phyloP scores from a whole-genome alignment of 2,329 filamentous ascomycete genomes.

The Periconia digitata region DNA sequence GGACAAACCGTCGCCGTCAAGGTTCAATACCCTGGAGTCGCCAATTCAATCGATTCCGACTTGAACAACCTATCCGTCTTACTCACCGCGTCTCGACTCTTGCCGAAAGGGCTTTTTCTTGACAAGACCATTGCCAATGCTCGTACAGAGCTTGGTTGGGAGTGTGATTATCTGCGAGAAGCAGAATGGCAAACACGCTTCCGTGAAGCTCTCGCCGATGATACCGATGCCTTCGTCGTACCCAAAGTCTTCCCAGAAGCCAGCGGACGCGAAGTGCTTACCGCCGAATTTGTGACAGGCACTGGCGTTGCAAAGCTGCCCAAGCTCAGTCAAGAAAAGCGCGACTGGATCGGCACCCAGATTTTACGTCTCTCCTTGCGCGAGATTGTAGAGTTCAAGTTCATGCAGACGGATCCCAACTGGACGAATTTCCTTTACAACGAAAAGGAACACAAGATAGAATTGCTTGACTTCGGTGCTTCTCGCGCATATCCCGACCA shows the following conservation, averaged over 20 bases:
- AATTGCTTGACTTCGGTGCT: conserved; percentile 94
- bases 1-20: conserved; percentile 86
- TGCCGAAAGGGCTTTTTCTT: conserved; percentile 89
- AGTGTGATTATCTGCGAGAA: conserved; percentile 93
- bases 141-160: conserved; percentile 88
- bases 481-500: conserved; percentile 78
- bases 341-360: conserved; percentile 95
- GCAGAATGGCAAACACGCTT: conserved; percentile 79
- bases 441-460: conserved; percentile 67
- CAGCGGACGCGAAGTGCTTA: conserved; percentile 82
- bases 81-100: conserved; percentile 82
- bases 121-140: conserved; percentile 98
- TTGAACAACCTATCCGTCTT: conserved; percentile 90
- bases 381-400: conserved; percentile 91
- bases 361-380: conserved; percentile 88
- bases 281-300: conserved; percentile 89
- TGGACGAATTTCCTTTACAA: conserved; percentile 99
- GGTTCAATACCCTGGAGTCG: conserved; percentile 95
- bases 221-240: conserved; percentile 74
- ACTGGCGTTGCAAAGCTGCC: conserved; percentile 79
- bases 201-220: conserved; percentile 71
- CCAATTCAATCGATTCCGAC: conserved; percentile 94
- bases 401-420: conserved; percentile 99
- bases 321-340: conserved; percentile 76
- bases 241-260: conserved; percentile 77